These are phyloP conservation scores for Mortierella sp. DNA, from an alignment of 371 early-diverging fungal genomes.

Conservation along the genomic window DNA sequence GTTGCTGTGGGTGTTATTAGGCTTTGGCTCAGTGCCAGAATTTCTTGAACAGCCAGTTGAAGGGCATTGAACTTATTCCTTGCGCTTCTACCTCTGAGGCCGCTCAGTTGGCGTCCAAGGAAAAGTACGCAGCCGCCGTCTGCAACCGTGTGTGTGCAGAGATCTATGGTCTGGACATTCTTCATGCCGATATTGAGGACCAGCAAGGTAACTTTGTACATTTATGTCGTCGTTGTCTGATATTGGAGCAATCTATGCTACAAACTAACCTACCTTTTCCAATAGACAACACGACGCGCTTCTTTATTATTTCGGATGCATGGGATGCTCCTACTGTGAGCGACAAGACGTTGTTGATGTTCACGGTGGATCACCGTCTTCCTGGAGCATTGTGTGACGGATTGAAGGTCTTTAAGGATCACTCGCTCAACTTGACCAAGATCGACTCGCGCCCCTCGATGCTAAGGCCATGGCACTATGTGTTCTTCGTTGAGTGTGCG, in stretches of 20 bases:
- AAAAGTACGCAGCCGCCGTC: constrained; percentile 88
- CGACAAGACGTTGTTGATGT: constrained; percentile 86
- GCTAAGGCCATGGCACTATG: constrained; percentile 90
- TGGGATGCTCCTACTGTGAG: constrained; percentile 78
- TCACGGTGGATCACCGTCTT: constrained; percentile 91
- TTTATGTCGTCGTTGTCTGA: background rate
- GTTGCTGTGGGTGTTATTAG: constrained; percentile 44
- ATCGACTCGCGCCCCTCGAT: constrained; percentile 94
- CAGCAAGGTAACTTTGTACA: constrained; percentile 41
- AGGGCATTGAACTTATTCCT: constrained; percentile 78
- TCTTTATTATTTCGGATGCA: constrained; percentile 87
- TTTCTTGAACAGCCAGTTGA: constrained; percentile 81
- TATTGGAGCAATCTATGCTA: background rate
- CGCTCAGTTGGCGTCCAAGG: constrained; percentile 88
- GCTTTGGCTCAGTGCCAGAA: constrained; percentile 89
- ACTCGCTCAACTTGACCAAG: constrained; percentile 87
- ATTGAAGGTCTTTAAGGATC: constrained; percentile 85
- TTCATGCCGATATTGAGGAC: constrained; percentile 85
- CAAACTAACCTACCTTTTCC: background rate
- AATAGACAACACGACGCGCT: constrained; percentile 90
- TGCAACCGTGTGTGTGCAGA: constrained; percentile 85
- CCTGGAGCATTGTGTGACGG: constrained; percentile 94
- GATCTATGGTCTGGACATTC: constrained; percentile 84
- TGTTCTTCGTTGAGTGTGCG: constrained; percentile 91
- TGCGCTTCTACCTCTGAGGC: constrained; percentile 92